Evolutionary conservation across 2,329 filamentous ascomycete genomes (phyloP).

Genomic region (Penicillium brevicompactum): DNA sequence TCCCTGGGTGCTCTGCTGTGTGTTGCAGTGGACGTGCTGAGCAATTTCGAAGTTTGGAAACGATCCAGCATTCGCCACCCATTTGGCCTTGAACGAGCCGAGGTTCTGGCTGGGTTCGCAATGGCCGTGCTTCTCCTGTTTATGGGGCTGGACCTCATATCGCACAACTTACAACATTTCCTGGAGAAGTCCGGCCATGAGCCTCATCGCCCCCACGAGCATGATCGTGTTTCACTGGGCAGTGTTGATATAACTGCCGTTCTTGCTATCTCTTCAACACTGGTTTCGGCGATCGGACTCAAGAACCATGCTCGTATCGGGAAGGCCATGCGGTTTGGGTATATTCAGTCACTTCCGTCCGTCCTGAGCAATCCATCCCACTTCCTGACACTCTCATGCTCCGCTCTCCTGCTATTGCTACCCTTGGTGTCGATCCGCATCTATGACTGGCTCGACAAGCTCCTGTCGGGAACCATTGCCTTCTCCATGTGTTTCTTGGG

Average conservation of each 20-base stretch:
- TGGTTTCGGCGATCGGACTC: conserved; percentile 82
- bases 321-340: conserved; percentile 83
- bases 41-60: conserved; percentile 98
- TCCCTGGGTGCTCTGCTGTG: conserved; percentile 89
- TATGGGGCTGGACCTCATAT: conserved; percentile 93
- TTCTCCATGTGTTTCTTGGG: conserved; percentile 87
- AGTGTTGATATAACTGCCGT: conserved; percentile 79
- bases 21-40: conserved; percentile 86
- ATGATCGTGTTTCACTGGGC: conserved; percentile 71
- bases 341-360: conserved; percentile 77
- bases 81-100: conserved; percentile 86
- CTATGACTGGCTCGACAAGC: conserved; percentile 79
- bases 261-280: conserved; percentile 77
- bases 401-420: conserved; percentile 74
- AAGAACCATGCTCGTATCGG: conserved; percentile 92
- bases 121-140: conserved; percentile 97
- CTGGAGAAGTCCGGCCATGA: conserved; percentile 76
- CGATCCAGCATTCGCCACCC: conserved; percentile 89
- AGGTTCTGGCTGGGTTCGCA: conserved; percentile 92
- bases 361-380: conserved; percentile 95
- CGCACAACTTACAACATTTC: conserved; percentile 90
- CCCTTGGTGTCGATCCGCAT: conserved; percentile 80
- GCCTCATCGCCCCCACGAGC: conserved; percentile 69
- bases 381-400: conserved; percentile 88
- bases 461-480: conserved; percentile 79